Evolutionary conservation across 768 basidiomycete species (phyloP).

Genomic region (Lentinula aciculospora): DNA sequence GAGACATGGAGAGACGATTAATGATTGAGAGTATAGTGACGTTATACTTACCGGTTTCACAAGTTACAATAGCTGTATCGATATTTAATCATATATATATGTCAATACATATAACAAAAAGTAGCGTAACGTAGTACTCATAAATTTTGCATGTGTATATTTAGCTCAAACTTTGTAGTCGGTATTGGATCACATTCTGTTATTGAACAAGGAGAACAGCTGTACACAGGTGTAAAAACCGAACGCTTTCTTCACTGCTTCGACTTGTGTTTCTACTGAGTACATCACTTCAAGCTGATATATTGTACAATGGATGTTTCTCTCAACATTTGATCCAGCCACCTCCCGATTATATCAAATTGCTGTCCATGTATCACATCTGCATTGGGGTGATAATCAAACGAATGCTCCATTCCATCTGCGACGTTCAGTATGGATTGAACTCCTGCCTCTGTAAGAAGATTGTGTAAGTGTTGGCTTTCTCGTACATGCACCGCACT

Average conservation of each 20-base stretch:
- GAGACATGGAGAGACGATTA: conserved; percentile 1
- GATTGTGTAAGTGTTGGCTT: conserved; percentile 20
- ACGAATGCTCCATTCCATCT: conserved; percentile 29
- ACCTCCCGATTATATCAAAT: conserved; percentile 13
- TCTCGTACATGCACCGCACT: conserved; percentile 16
- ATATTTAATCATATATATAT: neutral
- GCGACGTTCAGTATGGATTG: conserved; percentile 17
- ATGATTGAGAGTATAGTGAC: too few species aligned
- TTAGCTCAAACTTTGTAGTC: neutral
- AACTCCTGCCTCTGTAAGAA: conserved; percentile 22
- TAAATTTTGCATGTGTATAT: neutral
- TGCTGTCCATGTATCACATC: conserved; percentile 19
- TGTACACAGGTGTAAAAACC: too few species aligned
- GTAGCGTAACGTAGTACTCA: neutral
- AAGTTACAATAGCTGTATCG: neutral
- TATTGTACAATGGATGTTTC: too few species aligned
- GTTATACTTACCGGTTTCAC: too few species aligned
- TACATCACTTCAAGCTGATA: too few species aligned
- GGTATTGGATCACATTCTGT: too few species aligned
- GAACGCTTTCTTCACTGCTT: too few species aligned
- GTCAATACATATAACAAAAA: neutral
- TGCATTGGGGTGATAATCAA: conserved; percentile 28
- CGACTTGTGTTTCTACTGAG: too few species aligned
- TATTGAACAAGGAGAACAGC: too few species aligned
- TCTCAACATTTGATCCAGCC: conserved; percentile 13